Evolutionary conservation across 495 filamentous ascomycete genomes (phyloP), one percentile per base, ranked within the genome.

Genomic region (Astrothelium subdiscretum): DNA sequence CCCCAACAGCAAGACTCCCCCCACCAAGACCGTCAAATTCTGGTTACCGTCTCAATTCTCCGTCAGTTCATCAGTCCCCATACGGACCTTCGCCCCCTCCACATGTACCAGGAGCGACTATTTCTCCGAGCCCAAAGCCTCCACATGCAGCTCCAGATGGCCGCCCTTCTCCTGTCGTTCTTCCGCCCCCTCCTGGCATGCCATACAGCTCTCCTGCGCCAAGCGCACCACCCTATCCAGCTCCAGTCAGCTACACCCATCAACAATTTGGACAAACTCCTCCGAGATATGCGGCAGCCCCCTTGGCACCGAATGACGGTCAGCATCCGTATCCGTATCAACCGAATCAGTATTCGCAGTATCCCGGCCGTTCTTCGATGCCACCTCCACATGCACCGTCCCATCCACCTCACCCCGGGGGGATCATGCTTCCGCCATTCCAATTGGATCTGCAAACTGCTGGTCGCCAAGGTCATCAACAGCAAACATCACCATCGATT

Each of bases 351-450:
- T 64, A 65, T 43, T 57, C 44, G 22, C 66, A 68, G 22, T 68
- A 70, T 51, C 29, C 63, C 13, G 65, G 62, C 31, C 60, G 61
- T 42, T 59, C 57, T 6, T 63, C 32, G 4, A 62, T 60, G 8
- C 66, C 52, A 32, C 57, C 61, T 59, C 59, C 57, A 12, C 68
- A 69, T 61, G 60, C 48, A 8, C 22, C 61, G 1, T 13, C 32
- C 8, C 64, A 63, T 29, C 4, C 65, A 22, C 62, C 66, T 29
- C 70, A 69, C n/a, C 62, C 67, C 44, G 68, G 73, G 32, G 74
- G 73, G n/a, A 61, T 68, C 60, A 68, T 71, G 66, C 66, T 74
- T 6, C 73, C 71, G n/a, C 70, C 73, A 32, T 76, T 75, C 63
- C 68, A 70, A 43, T 66, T 74, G 2, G 62, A 69, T 31, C 15